Base-by-base conservation (phyloP, 257 asterid genomes). In the Nyctanthes arbortristis region DNA sequence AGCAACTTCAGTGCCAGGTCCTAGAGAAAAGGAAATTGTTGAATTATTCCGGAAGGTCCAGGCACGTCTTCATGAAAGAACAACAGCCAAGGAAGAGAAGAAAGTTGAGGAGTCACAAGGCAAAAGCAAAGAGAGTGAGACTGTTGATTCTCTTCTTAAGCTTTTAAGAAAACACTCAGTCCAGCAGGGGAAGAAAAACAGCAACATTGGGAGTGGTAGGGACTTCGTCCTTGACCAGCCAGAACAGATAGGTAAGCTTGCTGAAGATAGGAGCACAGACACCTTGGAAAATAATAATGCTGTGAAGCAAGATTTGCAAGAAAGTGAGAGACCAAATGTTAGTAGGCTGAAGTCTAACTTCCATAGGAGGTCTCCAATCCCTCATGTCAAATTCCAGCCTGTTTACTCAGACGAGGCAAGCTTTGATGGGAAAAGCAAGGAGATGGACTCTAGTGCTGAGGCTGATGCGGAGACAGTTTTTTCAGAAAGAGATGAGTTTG, bases 131-230 rank as follows among this genome's bases (percentile, higher is more conserved):
- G 97, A 89, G 86, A 84, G 85, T 47, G 97, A 91, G 69, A 88
- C 92, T n/a, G 99, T 94, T 54, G 97, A 89, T 82, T 91, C 97
- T 57, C 97, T 94, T 66, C 89, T 94, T 63, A 87, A 86, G 92
- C 97, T 91, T 70, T 65, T 94, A 66, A 85, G 97, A 81, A 91
- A 91, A 65, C 99, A 91, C 75, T 86, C 97, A 0, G 88, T 88
- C 68, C 96, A 88, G 74, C 92, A 89, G 77, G 91, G 88, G 71
- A 89, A 85, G 84, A 85, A 76, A 78, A 84, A 75, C 66, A 75
- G 59, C 25, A 72, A 45, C 56, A 70, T 36, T 59, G 62, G 66
- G 30, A 77, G 76, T 63, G 77, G 63, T 64, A 84, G 75, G 49
- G 92, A 86, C 67, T 87, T 89, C 81, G 79, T 82, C 67, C 79